Evolutionary conservation across 2,329 filamentous ascomycete species (phyloP).

Genomic region (Xylariaceae sp.): DNA sequence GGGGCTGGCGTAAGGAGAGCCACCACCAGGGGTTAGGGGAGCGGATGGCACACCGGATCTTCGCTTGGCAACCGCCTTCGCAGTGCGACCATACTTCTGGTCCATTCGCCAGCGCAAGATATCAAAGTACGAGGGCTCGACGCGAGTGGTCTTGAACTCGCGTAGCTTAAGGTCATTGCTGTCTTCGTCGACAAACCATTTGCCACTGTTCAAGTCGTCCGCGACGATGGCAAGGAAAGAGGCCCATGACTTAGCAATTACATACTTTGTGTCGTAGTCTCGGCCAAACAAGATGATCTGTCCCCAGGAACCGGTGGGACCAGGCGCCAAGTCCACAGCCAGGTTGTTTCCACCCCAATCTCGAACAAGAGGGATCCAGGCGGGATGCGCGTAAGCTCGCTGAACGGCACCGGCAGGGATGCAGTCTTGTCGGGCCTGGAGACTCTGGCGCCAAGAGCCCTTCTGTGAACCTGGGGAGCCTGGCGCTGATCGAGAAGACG

Average conservation of each 20-base stretch:
- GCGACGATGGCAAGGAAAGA: slow-evolving; percentile 80
- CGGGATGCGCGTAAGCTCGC: slow-evolving; percentile 86
- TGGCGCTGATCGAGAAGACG: slow-evolving; percentile 60
- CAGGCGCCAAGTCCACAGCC: slow-evolving; percentile 86
- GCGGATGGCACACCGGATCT: slow-evolving; percentile 45
- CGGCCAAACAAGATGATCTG: slow-evolving; percentile 95
- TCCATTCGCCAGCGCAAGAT: slow-evolving; percentile 93
- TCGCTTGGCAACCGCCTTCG: slow-evolving; percentile 42
- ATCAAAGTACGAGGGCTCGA: slow-evolving; percentile 90
- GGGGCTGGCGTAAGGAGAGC: slow-evolving; percentile 61
- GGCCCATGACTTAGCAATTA: slow-evolving; percentile 87
- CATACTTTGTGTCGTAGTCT: slow-evolving; percentile 98
- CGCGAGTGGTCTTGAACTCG: slow-evolving; percentile 82
- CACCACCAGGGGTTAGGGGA: slow-evolving; percentile 41
- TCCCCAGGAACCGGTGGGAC: slow-evolving; percentile 85
- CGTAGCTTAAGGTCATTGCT: slow-evolving; percentile 83
- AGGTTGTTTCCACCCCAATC: slow-evolving; percentile 99
- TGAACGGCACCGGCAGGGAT: slow-evolving; percentile 83
- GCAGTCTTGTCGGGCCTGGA: slow-evolving; percentile 78
- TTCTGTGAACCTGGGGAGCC: slow-evolving; percentile 48
- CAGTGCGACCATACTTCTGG: slow-evolving; percentile 79
- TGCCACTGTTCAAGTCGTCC: slow-evolving; percentile 84
- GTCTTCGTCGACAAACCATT: slow-evolving; percentile 91
- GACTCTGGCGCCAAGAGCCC: slow-evolving; percentile 75
- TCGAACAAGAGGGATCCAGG: slow-evolving; percentile 91